Evolutionary conservation across 2,329 filamentous ascomycete species (phyloP).

Genomic region (Bipolaris oryzae): DNA sequence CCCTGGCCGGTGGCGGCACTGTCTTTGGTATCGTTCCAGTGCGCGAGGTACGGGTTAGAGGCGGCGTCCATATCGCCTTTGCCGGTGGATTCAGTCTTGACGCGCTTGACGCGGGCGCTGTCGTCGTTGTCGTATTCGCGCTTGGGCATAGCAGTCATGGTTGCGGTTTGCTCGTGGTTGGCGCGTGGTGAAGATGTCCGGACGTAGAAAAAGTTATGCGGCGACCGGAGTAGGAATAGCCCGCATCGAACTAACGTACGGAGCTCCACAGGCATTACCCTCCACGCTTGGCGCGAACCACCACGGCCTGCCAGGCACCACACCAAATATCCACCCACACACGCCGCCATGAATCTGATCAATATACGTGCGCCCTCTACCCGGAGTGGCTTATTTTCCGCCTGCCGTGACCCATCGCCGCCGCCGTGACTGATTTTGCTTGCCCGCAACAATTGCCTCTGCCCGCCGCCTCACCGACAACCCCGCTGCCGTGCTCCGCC

Average conservation of each 20-base stretch:
- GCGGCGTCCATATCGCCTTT: constrained; percentile 56
- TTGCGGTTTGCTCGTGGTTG: constrained; percentile 2
- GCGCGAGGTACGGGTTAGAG: constrained; percentile 87
- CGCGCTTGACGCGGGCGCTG: constrained; percentile 60
- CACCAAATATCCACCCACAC: constrained; percentile 14
- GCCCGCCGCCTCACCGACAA: constrained; percentile 13
- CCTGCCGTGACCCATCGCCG: background rate
- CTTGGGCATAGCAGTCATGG: constrained; percentile 57
- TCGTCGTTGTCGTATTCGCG: constrained; percentile 58
- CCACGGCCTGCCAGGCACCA: constrained; percentile 18
- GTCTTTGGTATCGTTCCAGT: constrained; percentile 70
- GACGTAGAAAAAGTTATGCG: constrained; percentile 30
- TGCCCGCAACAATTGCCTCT: constrained; percentile 6
- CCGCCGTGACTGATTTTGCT: background rate
- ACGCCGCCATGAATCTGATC: constrained; percentile 12
- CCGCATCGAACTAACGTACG: too few species aligned
- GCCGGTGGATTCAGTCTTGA: constrained; percentile 45
- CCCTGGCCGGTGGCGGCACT: constrained; percentile 40
- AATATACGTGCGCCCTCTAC: constrained; percentile 6
- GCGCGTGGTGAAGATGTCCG: constrained; percentile 10
- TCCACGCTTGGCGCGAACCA: constrained; percentile 17
- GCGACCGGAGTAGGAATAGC: constrained; percentile 2
- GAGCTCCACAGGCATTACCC: constrained; percentile 15
- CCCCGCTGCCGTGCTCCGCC: constrained; percentile 19
- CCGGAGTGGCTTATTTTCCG: constrained; percentile 7